Base-by-base conservation (phyloP, 177 flowering plant species). In the Telopea speciosissima region DNA sequence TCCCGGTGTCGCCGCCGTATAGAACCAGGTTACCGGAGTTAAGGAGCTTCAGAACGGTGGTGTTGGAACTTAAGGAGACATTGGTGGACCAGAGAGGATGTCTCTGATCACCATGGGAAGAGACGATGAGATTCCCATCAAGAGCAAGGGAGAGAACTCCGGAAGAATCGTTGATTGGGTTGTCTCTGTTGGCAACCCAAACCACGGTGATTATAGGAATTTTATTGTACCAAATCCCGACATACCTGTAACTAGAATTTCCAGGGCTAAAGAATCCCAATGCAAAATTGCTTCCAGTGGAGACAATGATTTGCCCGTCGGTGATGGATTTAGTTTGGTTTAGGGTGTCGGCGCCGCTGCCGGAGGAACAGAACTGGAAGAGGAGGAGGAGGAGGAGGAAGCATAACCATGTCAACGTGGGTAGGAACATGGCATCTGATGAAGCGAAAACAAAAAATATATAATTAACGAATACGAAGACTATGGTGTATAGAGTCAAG, bases 1-100 rank as follows among this genome's bases (percentile, higher is more conserved):
- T 33, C 40, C 6, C n/a, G 17, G 22, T 14, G 40, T 31, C 24
- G n/a, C 71, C 28, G 0, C 26, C 49, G 1, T 21, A 19, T 63
- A 83, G 13, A 62, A 78, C 80, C 1, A 83, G 67, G 42, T 81
- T 83, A 14, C 86, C 86, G 3, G 81, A 25, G 66, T 80, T 83
- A 21, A 76, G 36, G 7, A 83, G 83, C 72, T 71, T 71, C 14
- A 78, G 8, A 31, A 13, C 9, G 2, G 65, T n/a, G n/a, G 31
- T 4, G n/a, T 40, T 33, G 40, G 40, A 33, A 33, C 6, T 33
- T 33, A 33, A 22, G 1, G 84, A 64, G 63, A 70, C 36, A 54
- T 79, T 77, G 0, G 81, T 69, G 8, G 81, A 73, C 84, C 84
- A 82, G 63, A 82, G 19, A 59, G 76, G 69, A 24, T 21, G 13